Evolutionary conservation across 2,329 filamentous ascomycete species (phyloP), one percentile per base, ranked within the genome.

Genomic region (Colletotrichum sp.): DNA sequence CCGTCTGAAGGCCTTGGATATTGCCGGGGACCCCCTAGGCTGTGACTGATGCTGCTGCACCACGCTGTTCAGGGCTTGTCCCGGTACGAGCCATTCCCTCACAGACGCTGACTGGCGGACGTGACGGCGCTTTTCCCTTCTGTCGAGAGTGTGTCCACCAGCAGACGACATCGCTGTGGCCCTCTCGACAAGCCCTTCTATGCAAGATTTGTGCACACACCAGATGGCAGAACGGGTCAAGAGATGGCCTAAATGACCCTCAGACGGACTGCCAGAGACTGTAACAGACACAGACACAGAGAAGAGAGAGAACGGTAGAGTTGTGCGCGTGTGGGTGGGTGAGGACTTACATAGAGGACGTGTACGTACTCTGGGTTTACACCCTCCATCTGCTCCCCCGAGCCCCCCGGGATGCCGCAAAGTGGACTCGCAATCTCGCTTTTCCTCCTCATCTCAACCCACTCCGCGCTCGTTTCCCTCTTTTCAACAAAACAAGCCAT

Each of bases 401-500:
- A 71, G 30, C 39, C 74, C 71, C 67, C 71, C 71, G 71, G 75
- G 72, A 77, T 75, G 75, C 75, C 72, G 75, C 67, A 75, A 60
- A 71, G 77, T 77, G 76, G 76, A 67, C 72, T 71, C 68, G 39
- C 69, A 77, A 77, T 77, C 62, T 77, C 76, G 76, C 76, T 77
- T 77, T 77, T 67, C 60, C 69, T 77, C 74, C 74, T 77, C 76
- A 77, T 78, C 77, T 77, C 80, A 80, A 78, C 79, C 78, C 72
- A 79, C 79, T 78, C 77, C 76, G 77, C 80, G 76, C 72, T 76
- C 71, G 72, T 78, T 78, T 79, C 79, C 81, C 81, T 81, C 82
- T 84, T 84, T 86, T 84, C 83, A 85, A 84, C 83, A 85, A 85
- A 84, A 84, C 82, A 77, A 83, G 80, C 80, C 83, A 80, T 82